Percentiles rank a stretch among this genome's conserved stretches.
phyloP scores from a whole-genome alignment of 176 grass and related monocot species.

The Poa pratensis region DNA sequence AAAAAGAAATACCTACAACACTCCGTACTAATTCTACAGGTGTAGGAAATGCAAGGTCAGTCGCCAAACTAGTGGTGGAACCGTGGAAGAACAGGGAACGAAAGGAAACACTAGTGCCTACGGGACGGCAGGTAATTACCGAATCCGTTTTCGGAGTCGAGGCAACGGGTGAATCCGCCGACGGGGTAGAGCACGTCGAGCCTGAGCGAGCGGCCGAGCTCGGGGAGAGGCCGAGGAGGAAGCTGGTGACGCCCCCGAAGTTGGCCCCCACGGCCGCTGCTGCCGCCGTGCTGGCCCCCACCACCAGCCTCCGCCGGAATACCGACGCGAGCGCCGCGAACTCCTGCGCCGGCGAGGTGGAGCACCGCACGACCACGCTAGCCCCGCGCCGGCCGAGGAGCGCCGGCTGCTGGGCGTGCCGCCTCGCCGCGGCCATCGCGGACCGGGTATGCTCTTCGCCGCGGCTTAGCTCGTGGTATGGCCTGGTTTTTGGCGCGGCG shows the following conservation, averaged over 20 bases:
- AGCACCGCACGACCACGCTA: conserved; percentile 7
- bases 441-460: neutral
- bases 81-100: too few relatives aligned
- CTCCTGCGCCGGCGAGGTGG: conserved; percentile 55
- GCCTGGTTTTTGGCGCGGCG: neutral
- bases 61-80: too few relatives aligned
- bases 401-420: neutral
- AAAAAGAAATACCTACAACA: neutral
- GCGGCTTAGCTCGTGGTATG: too few relatives aligned
- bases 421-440: conserved; percentile 43
- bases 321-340: conserved; percentile 72
- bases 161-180: conserved; percentile 78
- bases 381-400: neutral
- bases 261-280: conserved; percentile 75
- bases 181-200: conserved; percentile 95
- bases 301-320: conserved; percentile 77
- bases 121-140: conserved; percentile 37
- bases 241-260: conserved; percentile 88
- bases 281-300: conserved; percentile 55
- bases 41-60: neutral
- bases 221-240: conserved; percentile 84
- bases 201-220: conserved; percentile 66
- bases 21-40: neutral
- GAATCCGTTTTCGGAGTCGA: conserved; percentile 73
- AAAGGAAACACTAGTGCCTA: too few relatives aligned